phyloP scores from a whole-genome alignment of 169 alveolate genomes.

The Cyclospora cayetanensis region DNA sequence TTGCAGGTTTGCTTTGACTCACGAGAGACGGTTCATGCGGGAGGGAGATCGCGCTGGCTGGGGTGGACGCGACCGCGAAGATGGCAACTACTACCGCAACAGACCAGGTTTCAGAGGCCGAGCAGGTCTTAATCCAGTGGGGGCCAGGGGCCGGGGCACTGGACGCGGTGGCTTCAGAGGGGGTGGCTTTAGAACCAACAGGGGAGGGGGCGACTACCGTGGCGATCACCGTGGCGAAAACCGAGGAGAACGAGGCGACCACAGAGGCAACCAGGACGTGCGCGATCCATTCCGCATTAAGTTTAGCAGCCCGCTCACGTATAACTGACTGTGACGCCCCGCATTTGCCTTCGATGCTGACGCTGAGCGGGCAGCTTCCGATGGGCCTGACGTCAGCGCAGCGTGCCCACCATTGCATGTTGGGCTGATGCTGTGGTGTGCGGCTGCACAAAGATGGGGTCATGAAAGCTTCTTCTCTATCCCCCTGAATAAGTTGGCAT shows the following conservation, averaged over 20 bases:
- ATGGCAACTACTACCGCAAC: conserved; percentile 33
- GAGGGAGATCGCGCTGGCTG: conserved; percentile 25
- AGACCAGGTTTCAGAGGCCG: conserved; percentile 30
- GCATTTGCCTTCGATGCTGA: too few relatives aligned
- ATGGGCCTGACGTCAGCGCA: too few relatives aligned
- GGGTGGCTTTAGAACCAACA: neutral
- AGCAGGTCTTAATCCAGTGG: conserved; percentile 27
- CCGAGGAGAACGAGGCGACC: neutral
- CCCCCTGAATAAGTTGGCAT: too few relatives aligned
- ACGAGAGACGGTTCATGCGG: conserved; percentile 17
- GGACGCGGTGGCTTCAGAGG: conserved; percentile 9
- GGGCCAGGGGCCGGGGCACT: neutral
- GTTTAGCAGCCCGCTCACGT: conserved; percentile 24
- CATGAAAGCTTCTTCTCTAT: too few relatives aligned
- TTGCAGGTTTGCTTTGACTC: conserved; percentile 4
- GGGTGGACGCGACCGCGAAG: conserved; percentile 18
- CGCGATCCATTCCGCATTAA: conserved; percentile 40
- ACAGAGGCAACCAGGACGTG: neutral
- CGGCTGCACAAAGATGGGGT: too few relatives aligned
- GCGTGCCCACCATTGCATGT: too few relatives aligned
- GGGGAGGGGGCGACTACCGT: conserved; percentile 15
- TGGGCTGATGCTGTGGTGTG: too few relatives aligned
- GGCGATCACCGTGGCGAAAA: conserved; percentile 21
- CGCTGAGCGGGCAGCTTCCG: too few relatives aligned
- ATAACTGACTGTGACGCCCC: neutral